A percentile compares a stretch with the other conserved stretches of the same genome.
Evolutionary conservation across 164 flowering plant genomes (phyloP).

Genomic region (Kingdonia uniflora): DNA sequence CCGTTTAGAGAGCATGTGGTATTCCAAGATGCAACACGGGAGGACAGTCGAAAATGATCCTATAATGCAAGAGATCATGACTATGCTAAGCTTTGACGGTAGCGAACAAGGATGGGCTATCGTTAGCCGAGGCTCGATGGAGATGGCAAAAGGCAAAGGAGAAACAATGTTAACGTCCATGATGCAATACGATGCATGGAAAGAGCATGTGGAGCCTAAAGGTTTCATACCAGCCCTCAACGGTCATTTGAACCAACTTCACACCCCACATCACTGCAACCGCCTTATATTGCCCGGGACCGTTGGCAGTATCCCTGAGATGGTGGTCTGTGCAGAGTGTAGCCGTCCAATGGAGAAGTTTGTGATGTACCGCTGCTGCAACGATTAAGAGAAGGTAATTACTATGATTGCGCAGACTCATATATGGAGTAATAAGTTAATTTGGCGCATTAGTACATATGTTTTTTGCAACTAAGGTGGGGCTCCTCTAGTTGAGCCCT

Average conservation of each 20-base stretch:
- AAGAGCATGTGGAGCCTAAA: slow-evolving; percentile 8
- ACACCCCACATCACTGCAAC: slow-evolving; percentile 47
- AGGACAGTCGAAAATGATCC: slow-evolving; percentile 25
- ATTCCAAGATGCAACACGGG: slow-evolving; percentile 40
- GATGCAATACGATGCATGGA: slow-evolving; percentile 30
- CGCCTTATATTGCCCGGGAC: slow-evolving; percentile 52
- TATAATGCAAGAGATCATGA: slow-evolving; percentile 33
- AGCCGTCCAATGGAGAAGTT: slow-evolving; percentile 66
- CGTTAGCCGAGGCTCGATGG: slow-evolving; percentile 33
- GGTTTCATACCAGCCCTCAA: slow-evolving; percentile 37
- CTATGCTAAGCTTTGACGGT: slow-evolving; percentile 43
- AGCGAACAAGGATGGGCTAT: slow-evolving; percentile 61
- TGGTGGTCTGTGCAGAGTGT: slow-evolving; percentile 56
- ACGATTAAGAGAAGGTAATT: slow-evolving; percentile 18
- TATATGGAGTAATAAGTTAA: too few relatives aligned
- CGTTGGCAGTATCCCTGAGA: slow-evolving; percentile 36
- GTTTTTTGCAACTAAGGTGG: too few relatives aligned
- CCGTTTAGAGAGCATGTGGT: slow-evolving; percentile 56
- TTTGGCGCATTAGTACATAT: too few relatives aligned
- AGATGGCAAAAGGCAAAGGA: slow-evolving; percentile 41
- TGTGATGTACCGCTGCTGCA: slow-evolving; percentile 67
- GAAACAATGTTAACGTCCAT: slow-evolving; percentile 25
- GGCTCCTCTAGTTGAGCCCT: too few relatives aligned
- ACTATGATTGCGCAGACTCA: too few relatives aligned
- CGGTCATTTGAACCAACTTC: slow-evolving; percentile 18